Conservation (phyloP, 441 rosid species). For the Croton laevigatus region DNA sequence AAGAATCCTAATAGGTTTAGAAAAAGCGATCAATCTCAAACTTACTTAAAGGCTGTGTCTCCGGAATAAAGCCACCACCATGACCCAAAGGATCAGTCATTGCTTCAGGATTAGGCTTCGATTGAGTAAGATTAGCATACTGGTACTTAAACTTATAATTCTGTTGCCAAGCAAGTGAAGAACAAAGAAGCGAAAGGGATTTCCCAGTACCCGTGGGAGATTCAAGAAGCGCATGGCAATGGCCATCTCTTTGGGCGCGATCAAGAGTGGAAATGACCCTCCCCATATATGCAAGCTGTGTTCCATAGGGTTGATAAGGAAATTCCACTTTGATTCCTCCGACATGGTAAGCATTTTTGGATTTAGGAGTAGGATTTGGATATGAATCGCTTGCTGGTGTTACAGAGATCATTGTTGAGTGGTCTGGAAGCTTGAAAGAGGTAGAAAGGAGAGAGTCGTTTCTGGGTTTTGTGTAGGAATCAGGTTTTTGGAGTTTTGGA, state of each 20-base stretch:
- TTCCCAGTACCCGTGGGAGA: slow-evolving; percentile 98
- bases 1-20: slow-evolving; percentile 1
- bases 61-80: slow-evolving; percentile 93
- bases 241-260: slow-evolving; percentile 85
- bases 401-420: slow-evolving; percentile 25
- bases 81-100: slow-evolving; percentile 64
- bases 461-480: not conserved
- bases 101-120: slow-evolving; percentile 66
- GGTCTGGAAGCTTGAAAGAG: not conserved
- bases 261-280: slow-evolving; percentile 90
- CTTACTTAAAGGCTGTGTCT: slow-evolving; percentile 71
- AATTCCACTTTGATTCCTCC: slow-evolving; percentile 84
- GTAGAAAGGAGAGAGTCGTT: no score
- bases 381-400: slow-evolving; percentile 11
- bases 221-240: slow-evolving; percentile 86
- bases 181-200: slow-evolving; percentile 95
- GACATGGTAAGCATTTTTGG: slow-evolving; percentile 48
- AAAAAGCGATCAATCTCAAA: slow-evolving; percentile 1
- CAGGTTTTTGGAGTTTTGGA: not conserved
- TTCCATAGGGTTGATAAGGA: slow-evolving; percentile 90
- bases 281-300: slow-evolving; percentile 95
- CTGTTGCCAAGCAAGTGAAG: slow-evolving; percentile 91
- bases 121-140: slow-evolving; percentile 34
- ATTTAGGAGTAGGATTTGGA: slow-evolving; percentile 30
- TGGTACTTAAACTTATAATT: slow-evolving; percentile 43